Percentiles rank a stretch among this genome's conserved stretches.
These are phyloP conservation scores for Perkinsus marinus DNA, from an alignment of 169 alveolate genomes.

Conservation along the genomic window DNA sequence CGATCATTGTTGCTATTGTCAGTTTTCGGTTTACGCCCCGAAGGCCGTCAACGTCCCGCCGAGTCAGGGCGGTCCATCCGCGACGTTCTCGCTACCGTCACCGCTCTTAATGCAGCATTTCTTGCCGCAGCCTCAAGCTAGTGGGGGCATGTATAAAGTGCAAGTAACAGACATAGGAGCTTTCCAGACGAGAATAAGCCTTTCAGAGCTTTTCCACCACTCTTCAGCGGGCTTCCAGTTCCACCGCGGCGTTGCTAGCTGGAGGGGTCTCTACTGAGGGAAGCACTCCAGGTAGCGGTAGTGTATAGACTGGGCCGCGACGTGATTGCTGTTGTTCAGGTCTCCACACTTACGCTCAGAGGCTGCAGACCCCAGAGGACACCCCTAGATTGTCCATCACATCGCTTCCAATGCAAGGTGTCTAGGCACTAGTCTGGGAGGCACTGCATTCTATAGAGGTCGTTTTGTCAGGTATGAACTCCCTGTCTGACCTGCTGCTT, in stretches of 20 bases:
- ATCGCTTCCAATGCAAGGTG: background rate
- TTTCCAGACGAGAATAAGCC: background rate
- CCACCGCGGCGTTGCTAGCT: background rate
- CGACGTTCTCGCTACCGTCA: background rate
- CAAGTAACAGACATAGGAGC: background rate
- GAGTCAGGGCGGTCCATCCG: background rate
- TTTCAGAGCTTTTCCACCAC: background rate
- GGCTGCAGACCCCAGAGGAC: background rate
- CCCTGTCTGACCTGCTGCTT: background rate
- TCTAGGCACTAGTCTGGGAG: background rate
- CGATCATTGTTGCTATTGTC: background rate
- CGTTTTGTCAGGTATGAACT: background rate
- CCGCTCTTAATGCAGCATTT: background rate
- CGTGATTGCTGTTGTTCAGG: background rate
- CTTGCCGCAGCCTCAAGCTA: background rate
- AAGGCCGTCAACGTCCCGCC: background rate
- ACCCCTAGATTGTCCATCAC: background rate
- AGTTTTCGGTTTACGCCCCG: background rate
- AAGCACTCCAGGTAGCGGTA: too few relatives aligned
- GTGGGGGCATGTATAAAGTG: background rate
- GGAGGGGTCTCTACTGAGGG: too few relatives aligned
- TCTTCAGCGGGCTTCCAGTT: background rate
- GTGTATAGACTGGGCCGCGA: too few relatives aligned
- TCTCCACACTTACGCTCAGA: background rate
- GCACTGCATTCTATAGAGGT: background rate